Evolutionary conservation across 208 protist genomes (phyloP), one percentile per base, ranked within the genome.

Genomic region (Giardia muris): DNA sequence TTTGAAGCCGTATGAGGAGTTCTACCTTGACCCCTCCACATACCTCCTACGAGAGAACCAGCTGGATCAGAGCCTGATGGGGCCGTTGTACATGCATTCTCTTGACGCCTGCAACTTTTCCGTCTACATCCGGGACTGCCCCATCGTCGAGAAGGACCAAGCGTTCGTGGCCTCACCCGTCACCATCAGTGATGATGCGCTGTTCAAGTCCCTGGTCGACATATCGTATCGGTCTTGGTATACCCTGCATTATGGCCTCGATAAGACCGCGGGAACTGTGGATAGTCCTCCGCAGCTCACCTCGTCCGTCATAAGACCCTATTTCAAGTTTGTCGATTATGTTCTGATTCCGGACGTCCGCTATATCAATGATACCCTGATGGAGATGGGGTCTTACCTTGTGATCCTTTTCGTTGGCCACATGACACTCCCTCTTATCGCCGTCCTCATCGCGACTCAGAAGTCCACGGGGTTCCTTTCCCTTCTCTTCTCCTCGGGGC

Each of bases 311-410:
- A 10, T 30, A 10, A 76, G 10, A 10, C 57, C 57, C 10, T 30
- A 76, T 10, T 76, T 76, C 30, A 76, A 76, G 57, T 10, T 76
- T 30, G 30, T 76, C 57, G 57, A 76, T 30, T 76, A 76, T 76
- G 57, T 76, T 76, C 57, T 76, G 19, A 89, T 89, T 43, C 86
- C 86, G 19, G 86, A 89, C 42, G 86, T 89, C 42, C 4, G 22
- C 4, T 89, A 4, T 4, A 89, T 89, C 86, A 89, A 22, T 45
- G 42, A 10, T 4, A 43, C 19, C 42, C 42, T 89, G 19, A 44
- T 89, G 42, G 42, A 89, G 22, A 4, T 46, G 19, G 86, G 86
- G 86, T 19, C 19, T 4, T 89, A 89, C 45, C 86, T 89, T 10
- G 42, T 89, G 4, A 46, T 89, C 3, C 22, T 89, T 4, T 89